Evolutionary conservation across 2,329 filamentous ascomycete genomes (phyloP).

Genomic region (Hypoxylon sp.): DNA sequence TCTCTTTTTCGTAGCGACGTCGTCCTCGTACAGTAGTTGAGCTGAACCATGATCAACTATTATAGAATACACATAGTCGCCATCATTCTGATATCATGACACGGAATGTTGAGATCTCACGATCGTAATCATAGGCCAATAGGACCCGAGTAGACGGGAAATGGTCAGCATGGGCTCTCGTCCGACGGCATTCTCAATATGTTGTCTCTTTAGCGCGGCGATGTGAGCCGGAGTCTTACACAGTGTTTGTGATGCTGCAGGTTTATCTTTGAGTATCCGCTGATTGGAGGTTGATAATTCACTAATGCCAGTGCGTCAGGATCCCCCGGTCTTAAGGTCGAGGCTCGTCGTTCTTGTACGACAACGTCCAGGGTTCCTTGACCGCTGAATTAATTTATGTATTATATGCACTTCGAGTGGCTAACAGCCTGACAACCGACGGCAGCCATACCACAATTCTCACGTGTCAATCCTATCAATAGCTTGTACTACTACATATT

Average conservation of each 20-base stretch:
- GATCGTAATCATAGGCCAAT: conserved; percentile 12
- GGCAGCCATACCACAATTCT: conserved; percentile 13
- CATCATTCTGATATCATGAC: conserved; percentile 10
- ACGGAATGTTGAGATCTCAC: conserved; percentile 12
- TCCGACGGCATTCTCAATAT: conserved; percentile 21
- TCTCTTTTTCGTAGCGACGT: conserved; percentile 1
- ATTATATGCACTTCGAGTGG: conserved; percentile 19
- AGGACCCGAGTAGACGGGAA: background rate
- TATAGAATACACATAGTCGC: background rate
- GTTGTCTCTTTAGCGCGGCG: conserved; percentile 28
- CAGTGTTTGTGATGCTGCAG: conserved; percentile 51
- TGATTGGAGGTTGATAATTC: conserved; percentile 46
- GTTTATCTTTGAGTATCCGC: conserved; percentile 50
- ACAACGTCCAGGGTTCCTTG: conserved; percentile 31
- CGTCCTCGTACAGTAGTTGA: background rate
- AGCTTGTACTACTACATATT: conserved; percentile 13
- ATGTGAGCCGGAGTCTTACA: conserved; percentile 45
- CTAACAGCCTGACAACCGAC: conserved; percentile 10
- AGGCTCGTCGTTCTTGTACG: conserved; percentile 31
- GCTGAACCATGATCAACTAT: background rate
- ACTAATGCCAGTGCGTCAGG: conserved; percentile 43
- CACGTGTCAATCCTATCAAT: conserved; percentile 31
- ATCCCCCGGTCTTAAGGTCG: conserved; percentile 37
- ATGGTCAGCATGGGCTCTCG: conserved; percentile 8
- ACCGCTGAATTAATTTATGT: conserved; percentile 39